Evolutionary conservation across 352 stramenopile genomes (phyloP), one percentile per base, ranked within the genome.

Genomic region (Thalassiosira hispida): DNA sequence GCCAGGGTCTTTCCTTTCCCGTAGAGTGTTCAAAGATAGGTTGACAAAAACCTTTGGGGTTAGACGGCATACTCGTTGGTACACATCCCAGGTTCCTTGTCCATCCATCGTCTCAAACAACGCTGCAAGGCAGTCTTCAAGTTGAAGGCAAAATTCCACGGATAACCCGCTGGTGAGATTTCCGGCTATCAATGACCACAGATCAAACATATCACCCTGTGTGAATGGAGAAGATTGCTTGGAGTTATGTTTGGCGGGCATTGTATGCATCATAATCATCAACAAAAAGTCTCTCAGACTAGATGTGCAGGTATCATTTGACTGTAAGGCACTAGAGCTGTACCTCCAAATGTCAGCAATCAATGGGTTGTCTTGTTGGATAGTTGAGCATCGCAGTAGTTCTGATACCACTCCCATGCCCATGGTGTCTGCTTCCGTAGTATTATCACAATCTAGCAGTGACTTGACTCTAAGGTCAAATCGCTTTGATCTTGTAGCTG

Each of bases 221-320:
- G 59, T 14, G 25, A 75, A 46, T 35, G 40, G 40, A 47, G 35
- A 22, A 14, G 56, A 57, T 60, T 27, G 33, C 11, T 27, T n/a
- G 23, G 18, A 55, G 33, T 56, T 64, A 18, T 67, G 53, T 9
- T 59, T 40, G 0, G 33, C 20, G 42, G 60, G 60, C 9, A 82
- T 61, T 0, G 63, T 33, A 27, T 63, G 25, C 20, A 85, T 40
- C 16, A 82, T 25, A 29, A 82, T 47, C 31, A 35, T 51, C 4
- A 82, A 47, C 27, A 81, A 66, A 68, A 82, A 82, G 25, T 79
- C 31, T 70, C 46, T 76, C 46, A 84, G 42, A 6, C 18, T 22
- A 7, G 22, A 44, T 64, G 33, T 42, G 18, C 69, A 31, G 27
- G 12, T 44, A 56, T 35, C 25, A 55, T 57, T 49, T 22, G 29